A percentile compares a stretch with the other conserved stretches of the same genome.
These are phyloP conservation scores for Durusdinium trenchii DNA, from an alignment of 73 alveolate species.

Conservation along the genomic window DNA sequence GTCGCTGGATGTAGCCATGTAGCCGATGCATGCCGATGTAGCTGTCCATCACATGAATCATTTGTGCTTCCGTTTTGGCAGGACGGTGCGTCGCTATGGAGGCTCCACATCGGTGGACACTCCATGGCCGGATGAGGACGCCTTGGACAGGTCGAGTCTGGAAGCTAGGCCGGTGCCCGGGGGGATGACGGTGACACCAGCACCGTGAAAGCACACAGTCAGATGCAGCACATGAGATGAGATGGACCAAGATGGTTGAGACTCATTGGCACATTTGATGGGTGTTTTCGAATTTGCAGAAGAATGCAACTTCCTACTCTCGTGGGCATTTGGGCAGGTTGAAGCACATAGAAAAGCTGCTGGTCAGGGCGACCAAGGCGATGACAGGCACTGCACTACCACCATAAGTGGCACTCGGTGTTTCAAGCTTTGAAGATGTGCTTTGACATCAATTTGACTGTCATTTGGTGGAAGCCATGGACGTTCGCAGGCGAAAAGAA, in stretches of 20 bases:
- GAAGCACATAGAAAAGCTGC: constrained; percentile 65
- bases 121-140: constrained; percentile 84
- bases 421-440: no score
- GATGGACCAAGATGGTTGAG: not conserved
- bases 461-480: no score
- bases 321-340: constrained; percentile 13
- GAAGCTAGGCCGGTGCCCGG: constrained; percentile 43
- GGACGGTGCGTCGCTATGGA: constrained; percentile 58
- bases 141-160: constrained; percentile 33
- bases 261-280: not conserved
- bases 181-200: not conserved
- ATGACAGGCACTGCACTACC: not conserved
- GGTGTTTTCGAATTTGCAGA: not conserved
- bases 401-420: no score
- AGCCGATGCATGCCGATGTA: not conserved
- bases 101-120: constrained; percentile 56
- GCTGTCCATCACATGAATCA: no score
- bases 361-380: constrained; percentile 68
- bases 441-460: no score
- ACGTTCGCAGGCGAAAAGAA: no score
- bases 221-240: not conserved
- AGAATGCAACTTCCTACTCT: not conserved
- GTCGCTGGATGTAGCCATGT: no score
- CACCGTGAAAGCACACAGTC: not conserved
- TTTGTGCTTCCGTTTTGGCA: no score